These are phyloP conservation scores for Metarhizium rileyi DNA, from an alignment of 2,329 filamentous ascomycete species.

Conservation along the genomic window DNA sequence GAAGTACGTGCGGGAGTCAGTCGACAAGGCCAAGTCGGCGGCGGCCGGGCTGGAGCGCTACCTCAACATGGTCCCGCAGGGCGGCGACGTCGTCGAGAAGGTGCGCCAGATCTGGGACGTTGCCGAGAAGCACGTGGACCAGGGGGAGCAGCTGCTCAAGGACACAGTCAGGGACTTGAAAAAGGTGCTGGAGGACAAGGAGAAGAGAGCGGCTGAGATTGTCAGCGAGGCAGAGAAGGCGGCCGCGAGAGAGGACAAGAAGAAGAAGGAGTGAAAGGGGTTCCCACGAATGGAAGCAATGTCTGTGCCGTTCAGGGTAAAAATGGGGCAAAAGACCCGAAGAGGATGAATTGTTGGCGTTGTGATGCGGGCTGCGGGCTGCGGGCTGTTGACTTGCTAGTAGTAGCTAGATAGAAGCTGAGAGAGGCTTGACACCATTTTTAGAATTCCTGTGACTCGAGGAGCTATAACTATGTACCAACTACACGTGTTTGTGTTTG, in stretches of 20 bases:
- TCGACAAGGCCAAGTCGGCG: constrained; percentile 29
- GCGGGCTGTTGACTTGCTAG: too few species aligned
- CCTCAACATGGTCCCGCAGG: constrained; percentile 55
- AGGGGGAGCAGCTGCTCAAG: constrained; percentile 60
- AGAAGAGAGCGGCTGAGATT: constrained; percentile 47
- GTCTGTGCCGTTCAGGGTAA: not conserved
- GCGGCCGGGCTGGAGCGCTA: constrained; percentile 46
- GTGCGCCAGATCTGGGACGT: constrained; percentile 54
- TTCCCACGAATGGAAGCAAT: not conserved
- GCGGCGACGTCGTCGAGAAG: constrained; percentile 55
- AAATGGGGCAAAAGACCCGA: too few species aligned
- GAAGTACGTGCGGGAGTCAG: constrained; percentile 22
- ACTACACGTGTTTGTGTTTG: too few species aligned
- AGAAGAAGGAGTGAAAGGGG: not conserved
- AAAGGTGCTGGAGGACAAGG: constrained; percentile 53
- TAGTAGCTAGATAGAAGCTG: too few species aligned
- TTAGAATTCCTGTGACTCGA: too few species aligned
- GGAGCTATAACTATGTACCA: too few species aligned
- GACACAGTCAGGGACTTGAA: constrained; percentile 59
- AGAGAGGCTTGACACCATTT: too few species aligned
- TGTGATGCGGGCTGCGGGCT: too few species aligned
- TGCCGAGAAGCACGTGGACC: constrained; percentile 56
- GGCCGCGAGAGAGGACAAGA: not conserved
- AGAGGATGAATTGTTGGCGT: too few species aligned
- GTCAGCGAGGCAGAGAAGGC: constrained; percentile 42